Conservation (phyloP, 139 green algal genomes). For the Auxenochlorella protothecoides region DNA sequence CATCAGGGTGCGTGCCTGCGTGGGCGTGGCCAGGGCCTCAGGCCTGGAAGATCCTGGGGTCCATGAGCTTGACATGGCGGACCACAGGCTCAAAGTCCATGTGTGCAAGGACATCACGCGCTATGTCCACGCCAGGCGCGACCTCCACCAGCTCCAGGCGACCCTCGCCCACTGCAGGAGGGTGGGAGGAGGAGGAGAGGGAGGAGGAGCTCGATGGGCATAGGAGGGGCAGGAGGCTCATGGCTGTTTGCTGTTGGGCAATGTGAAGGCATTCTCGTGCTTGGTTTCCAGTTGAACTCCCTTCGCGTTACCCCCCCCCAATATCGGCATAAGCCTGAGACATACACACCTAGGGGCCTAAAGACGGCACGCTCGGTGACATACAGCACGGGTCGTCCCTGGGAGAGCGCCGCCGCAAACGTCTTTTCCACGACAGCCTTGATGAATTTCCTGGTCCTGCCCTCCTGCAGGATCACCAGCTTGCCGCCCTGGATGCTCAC, state of each 20-base stretch:
- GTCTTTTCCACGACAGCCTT: slow-evolving; percentile 23
- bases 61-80: slow-evolving; percentile 4
- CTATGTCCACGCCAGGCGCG: slow-evolving; percentile 32
- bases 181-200: too few relatives aligned
- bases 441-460: slow-evolving; percentile 24
- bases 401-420: slow-evolving; percentile 13
- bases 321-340: too few relatives aligned
- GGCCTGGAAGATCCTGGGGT: neutral
- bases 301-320: neutral
- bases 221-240: neutral
- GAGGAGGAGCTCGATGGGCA: neutral
- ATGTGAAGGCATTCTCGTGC: too few relatives aligned
- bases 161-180: neutral
- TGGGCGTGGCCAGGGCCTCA: neutral
- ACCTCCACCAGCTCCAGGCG: slow-evolving; percentile 32
- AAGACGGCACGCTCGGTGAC: slow-evolving; percentile 41
- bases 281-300: neutral
- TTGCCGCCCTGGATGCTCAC: slow-evolving; percentile 10
- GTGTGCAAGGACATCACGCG: slow-evolving; percentile 22
- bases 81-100: slow-evolving; percentile 35
- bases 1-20: neutral
- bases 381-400: slow-evolving; percentile 23
- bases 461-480: slow-evolving; percentile 25
- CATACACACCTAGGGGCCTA: neutral
- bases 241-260: neutral